Evolutionary conservation across 2,329 filamentous ascomycete genomes (phyloP), one percentile per base, ranked within the genome.

Genomic region (Fusarium guadeloupense): DNA sequence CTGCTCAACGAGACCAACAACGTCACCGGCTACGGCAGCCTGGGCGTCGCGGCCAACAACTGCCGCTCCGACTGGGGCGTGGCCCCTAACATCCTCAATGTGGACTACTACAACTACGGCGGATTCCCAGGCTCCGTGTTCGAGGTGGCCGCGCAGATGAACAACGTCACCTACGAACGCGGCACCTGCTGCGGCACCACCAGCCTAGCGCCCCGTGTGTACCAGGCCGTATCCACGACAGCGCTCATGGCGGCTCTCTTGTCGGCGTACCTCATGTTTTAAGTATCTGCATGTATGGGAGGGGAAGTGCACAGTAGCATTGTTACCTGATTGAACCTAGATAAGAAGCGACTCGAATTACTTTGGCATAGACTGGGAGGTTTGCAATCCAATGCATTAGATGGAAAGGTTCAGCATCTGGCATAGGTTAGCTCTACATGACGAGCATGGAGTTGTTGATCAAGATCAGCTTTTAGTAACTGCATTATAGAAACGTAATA

Each of bases 51-150:
- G 54, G 85, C 85, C 1, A 75, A 83, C n/a, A 84, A 86, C 56
- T 96, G 92, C 72, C 73, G 74, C 12, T 54, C 69, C 2, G 73
- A 79, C 41, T 95, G 90, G 90, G 81, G 81, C 17, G 83, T 85
- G 9, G 81, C 90, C 1, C 92, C 92, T 3, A 94, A 89, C 69
- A 87, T 93, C 70, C 79, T 96, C 43, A 87, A 95, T 48, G 91
- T 95, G 21, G 92, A 96, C 73, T 95, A 92, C 75, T 96, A 95
- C 77, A 92, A 95, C 73, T 80, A 81, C 57, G 90, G 90, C 25
- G 80, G 77, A 30, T 83, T 74, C 26, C 81, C 78, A 4, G 92
- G 92, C 3, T 90, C 89, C 4, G 91, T 95, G 9, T 96, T 96
- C 69, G 83, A 89, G 70, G 88, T 89, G 7, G 89, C 88, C 1